phyloP scores from a whole-genome alignment of 495 filamentous ascomycete genomes.

The Entonaema liquescens region DNA sequence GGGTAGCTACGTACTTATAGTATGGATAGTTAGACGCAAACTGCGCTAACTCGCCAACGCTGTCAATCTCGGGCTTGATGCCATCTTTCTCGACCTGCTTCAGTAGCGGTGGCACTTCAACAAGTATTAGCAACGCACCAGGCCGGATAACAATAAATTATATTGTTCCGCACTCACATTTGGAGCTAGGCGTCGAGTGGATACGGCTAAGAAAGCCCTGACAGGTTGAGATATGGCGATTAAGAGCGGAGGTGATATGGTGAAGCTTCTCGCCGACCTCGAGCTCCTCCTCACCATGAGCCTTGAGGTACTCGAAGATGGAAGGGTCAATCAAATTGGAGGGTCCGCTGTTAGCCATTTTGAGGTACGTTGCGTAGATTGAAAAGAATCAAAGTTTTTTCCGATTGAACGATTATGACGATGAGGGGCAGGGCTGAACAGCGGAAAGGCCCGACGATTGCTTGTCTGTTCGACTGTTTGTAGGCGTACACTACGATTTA shows the following conservation, averaged over 20 bases:
- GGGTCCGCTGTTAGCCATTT: constrained; percentile 42
- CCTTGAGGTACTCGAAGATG: constrained; percentile 88
- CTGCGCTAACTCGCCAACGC: constrained; percentile 66
- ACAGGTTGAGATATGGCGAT: constrained; percentile 69
- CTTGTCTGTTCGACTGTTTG: not conserved
- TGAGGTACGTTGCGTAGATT: constrained; percentile 3
- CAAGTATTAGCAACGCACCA: constrained; percentile 21
- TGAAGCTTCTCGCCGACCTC: constrained; percentile 82
- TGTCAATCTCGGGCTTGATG: constrained; percentile 65
- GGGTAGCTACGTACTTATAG: constrained; percentile 71
- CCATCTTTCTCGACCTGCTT: constrained; percentile 59
- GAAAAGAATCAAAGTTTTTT: constrained; percentile 23
- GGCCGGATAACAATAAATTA: not conserved
- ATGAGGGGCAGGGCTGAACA: constrained; percentile 14
- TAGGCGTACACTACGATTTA: too few species aligned
- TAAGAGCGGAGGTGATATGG: constrained; percentile 79
- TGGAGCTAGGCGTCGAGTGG: constrained; percentile 81
- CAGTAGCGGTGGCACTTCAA: constrained; percentile 56
- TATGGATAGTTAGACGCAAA: constrained; percentile 87
- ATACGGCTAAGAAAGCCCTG: constrained; percentile 85
- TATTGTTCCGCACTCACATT: constrained; percentile 66
- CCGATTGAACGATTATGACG: not conserved
- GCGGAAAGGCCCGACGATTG: not conserved
- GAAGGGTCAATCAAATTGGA: constrained; percentile 72
- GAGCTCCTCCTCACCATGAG: constrained; percentile 88